A percentile compares a stretch with the other conserved stretches of the same genome.
These are phyloP conservation scores for Zasmidium cellare DNA, from an alignment of 2,329 filamentous ascomycete genomes.

Conservation along the genomic window DNA sequence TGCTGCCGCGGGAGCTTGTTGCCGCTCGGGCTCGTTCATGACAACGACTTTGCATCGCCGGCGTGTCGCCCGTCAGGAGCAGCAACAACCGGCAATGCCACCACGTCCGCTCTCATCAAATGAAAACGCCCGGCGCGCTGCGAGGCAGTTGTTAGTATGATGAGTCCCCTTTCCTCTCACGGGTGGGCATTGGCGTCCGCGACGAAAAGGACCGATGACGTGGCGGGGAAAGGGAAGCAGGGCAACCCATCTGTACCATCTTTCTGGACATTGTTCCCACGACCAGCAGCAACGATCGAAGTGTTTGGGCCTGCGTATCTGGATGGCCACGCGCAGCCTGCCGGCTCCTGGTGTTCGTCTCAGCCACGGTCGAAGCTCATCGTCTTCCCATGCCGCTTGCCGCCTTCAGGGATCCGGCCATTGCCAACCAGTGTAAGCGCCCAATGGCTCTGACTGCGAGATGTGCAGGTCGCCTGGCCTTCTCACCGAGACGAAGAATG, in stretches of 20 bases:
- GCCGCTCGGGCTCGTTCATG: conserved; percentile 1
- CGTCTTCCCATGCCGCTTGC: background rate
- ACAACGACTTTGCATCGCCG: background rate
- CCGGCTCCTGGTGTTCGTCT: background rate
- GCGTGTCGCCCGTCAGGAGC: background rate
- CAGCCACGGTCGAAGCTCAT: background rate
- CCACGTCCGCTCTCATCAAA: background rate
- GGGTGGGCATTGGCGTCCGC: background rate
- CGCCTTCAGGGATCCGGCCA: background rate
- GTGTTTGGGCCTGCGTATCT: background rate
- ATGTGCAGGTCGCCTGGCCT: background rate
- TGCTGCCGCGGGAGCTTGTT: background rate
- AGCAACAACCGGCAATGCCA: background rate
- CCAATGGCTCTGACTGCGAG: background rate
- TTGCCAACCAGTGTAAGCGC: background rate
- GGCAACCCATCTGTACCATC: background rate
- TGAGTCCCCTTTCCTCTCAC: background rate
- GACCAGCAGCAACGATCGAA: background rate
- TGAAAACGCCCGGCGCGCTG: background rate
- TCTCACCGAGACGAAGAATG: background rate
- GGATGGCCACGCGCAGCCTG: background rate
- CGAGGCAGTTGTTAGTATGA: background rate
- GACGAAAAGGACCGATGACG: background rate
- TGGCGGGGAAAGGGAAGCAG: background rate
- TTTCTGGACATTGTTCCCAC: background rate